A percentile compares a stretch with the other conserved stretches of the same genome.
phyloP scores from a whole-genome alignment of 2,329 filamentous ascomycete species.

The Penicillium janthinellum region DNA sequence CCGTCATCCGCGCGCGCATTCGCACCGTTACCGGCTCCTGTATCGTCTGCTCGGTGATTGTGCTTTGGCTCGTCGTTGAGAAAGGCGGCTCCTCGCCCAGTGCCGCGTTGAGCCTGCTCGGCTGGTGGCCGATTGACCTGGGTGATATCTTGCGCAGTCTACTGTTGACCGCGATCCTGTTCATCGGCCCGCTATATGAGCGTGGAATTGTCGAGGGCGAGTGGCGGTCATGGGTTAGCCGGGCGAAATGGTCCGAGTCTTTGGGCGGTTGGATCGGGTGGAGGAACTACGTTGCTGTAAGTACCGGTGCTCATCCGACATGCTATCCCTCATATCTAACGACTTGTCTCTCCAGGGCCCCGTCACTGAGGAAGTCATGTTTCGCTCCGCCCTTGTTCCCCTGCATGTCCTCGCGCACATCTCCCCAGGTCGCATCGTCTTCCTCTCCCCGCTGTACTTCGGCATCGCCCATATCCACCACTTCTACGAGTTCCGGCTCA shows the following conservation, averaged over 20 bases:
- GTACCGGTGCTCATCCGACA: conserved; percentile 36
- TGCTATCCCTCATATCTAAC: conserved; percentile 12
- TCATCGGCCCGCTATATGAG: conserved; percentile 83
- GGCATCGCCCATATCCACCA: conserved; percentile 93
- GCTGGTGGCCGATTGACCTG: conserved; percentile 75
- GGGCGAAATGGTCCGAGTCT: conserved; percentile 59
- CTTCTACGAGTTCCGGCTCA: conserved; percentile 89
- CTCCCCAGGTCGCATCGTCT: conserved; percentile 63
- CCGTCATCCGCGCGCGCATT: conserved; percentile 84
- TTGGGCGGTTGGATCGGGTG: conserved; percentile 77
- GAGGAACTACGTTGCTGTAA: conserved; percentile 82
- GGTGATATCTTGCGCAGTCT: conserved; percentile 65
- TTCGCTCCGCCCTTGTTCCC: conserved; percentile 82
- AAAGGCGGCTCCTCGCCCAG: conserved; percentile 53
- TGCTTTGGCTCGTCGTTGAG: conserved; percentile 65
- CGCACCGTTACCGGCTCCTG: conserved; percentile 78
- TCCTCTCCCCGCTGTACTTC: conserved; percentile 84
- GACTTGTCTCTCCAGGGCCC: conserved; percentile 62
- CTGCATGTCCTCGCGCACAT: conserved; percentile 73
- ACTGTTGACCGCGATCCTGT: conserved; percentile 75
- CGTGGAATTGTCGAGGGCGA: conserved; percentile 69
- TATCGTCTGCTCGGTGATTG: conserved; percentile 65
- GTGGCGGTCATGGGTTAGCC: conserved; percentile 66
- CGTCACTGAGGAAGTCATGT: conserved; percentile 89
- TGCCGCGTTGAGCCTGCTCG: conserved; percentile 70